Evolutionary conservation across 2,329 filamentous ascomycete genomes (phyloP), one percentile per base, ranked within the genome.

Genomic region (Ophiostoma himal-ulmi): DNA sequence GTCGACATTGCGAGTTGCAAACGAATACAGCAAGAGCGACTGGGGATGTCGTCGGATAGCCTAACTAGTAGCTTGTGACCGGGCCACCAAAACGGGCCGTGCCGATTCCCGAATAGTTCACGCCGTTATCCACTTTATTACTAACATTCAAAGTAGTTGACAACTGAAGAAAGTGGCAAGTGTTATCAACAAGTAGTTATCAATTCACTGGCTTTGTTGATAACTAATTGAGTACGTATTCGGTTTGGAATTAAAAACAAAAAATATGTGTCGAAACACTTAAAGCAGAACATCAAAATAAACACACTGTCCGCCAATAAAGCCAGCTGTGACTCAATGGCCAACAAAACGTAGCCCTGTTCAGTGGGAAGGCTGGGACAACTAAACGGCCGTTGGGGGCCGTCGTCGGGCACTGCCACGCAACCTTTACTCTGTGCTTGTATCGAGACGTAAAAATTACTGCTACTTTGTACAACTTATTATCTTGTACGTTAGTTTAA

Each of bases 41-140:
- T 26, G 57, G 57, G 60, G 65, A 17, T 68, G 60, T 54, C 37
- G 67, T 70, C 26, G 37, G 44, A 57, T 41, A 67, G 54, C 20
- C 54, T 44, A 36, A 54, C 67, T 62, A 44, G 57, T 65, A 52
- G 67, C 37, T 44, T 30, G 30, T 62, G 69, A 60, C 70, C 64
- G 67, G 70, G 69, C 70, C 70, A 62, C 44, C 62, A 73, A 74
- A 74, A 74, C 74, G 74, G 74, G 73, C 74, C 74, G 74, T 74
- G 72, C 74, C 74, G 74, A 72, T 70, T 73, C 69, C 71, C 71
- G 72, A 65, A 70, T 62, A 54, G 70, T 41, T 57, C 52, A 48
- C 70, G 68, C 67, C 17, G 41, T 62, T 39, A 54, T 52, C 69
- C 57, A 62, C 60, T 70, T 71, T 65, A 22, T 62, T 62, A 57